These are phyloP conservation scores for Brettanomyces anomalus DNA, from an alignment of 805 yeast genomes.

Conservation along the genomic window DNA sequence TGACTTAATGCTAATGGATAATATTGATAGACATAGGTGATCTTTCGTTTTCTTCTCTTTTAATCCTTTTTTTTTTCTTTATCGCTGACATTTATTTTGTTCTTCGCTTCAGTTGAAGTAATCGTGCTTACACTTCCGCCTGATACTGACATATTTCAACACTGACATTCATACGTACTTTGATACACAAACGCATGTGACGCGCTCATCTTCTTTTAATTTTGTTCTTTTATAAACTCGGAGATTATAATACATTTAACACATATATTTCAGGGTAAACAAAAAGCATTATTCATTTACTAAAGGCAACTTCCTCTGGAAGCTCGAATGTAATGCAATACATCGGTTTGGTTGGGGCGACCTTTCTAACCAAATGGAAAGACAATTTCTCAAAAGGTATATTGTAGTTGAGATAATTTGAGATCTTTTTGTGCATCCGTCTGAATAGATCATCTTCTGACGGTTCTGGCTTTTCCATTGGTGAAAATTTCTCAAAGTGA, in stretches of 20 bases:
- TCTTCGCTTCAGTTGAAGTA: neutral
- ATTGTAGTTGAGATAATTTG: conserved; percentile 36
- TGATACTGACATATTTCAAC: too few species aligned
- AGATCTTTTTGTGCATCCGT: conserved; percentile 53
- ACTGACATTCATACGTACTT: too few species aligned
- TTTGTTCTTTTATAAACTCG: too few species aligned
- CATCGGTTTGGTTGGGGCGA: conserved; percentile 97
- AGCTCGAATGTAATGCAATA: conserved; percentile 74
- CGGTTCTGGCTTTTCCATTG: conserved; percentile 60
- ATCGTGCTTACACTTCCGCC: too few species aligned
- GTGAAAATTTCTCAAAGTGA: conserved; percentile 85
- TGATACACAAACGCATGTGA: too few species aligned
- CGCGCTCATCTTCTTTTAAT: too few species aligned
- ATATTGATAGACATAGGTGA: too few species aligned
- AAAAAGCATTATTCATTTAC: conserved; percentile 3
- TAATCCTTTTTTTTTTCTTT: neutral
- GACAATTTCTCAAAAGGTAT: conserved; percentile 39
- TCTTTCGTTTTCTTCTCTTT: neutral
- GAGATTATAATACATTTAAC: neutral
- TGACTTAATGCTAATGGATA: too few species aligned
- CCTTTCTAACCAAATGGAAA: conserved; percentile 85
- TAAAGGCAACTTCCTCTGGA: conserved; percentile 59
- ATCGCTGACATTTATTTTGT: neutral
- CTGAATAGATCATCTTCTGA: conserved; percentile 52
- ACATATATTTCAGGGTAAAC: neutral